A percentile compares a stretch with the other conserved stretches of the same genome.
Evolutionary conservation across 2,329 filamentous ascomycete genomes (phyloP).

Genomic region (Dothideomycetes sp.): DNA sequence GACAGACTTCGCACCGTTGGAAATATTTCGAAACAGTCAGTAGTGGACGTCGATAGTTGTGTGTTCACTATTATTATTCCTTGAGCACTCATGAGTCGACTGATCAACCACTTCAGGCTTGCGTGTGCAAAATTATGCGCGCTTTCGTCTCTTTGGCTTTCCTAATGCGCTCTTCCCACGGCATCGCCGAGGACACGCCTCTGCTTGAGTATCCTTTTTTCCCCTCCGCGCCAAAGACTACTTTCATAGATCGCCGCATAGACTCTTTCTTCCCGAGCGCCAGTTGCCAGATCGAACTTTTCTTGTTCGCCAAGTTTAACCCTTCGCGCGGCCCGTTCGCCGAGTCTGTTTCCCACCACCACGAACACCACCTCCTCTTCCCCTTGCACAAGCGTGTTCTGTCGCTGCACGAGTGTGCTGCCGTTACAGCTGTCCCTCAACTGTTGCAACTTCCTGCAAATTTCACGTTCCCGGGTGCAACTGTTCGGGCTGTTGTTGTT

Average conservation of each 20-base stretch:
- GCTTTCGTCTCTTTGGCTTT: constrained; percentile 6
- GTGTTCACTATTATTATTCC: constrained; percentile 6
- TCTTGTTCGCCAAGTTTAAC: constrained; percentile 10
- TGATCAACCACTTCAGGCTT: background rate
- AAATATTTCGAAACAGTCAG: constrained; percentile 12
- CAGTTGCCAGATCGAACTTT: constrained; percentile 4
- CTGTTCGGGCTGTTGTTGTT: background rate
- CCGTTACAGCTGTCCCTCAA: constrained; percentile 7
- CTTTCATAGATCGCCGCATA: constrained; percentile 6
- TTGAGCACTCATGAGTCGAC: background rate
- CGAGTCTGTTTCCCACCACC: background rate
- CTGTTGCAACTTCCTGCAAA: constrained; percentile 9
- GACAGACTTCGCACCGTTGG: background rate
- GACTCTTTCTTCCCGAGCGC: background rate
- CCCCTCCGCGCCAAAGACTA: background rate
- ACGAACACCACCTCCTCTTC: constrained; percentile 3
- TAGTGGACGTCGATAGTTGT: constrained; percentile 8
- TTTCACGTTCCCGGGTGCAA: constrained; percentile 5
- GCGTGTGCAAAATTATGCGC: constrained; percentile 9
- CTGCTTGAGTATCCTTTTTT: constrained; percentile 6
- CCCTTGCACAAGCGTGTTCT: constrained; percentile 10
- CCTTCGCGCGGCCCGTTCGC: constrained; percentile 10
- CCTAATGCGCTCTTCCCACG: background rate
- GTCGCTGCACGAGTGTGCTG: constrained; percentile 3
- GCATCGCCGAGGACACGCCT: constrained; percentile 7